Evolutionary conservation across 768 basidiomycete genomes (phyloP), one percentile per base, ranked within the genome.

Genomic region (Lentinula detonsa): DNA sequence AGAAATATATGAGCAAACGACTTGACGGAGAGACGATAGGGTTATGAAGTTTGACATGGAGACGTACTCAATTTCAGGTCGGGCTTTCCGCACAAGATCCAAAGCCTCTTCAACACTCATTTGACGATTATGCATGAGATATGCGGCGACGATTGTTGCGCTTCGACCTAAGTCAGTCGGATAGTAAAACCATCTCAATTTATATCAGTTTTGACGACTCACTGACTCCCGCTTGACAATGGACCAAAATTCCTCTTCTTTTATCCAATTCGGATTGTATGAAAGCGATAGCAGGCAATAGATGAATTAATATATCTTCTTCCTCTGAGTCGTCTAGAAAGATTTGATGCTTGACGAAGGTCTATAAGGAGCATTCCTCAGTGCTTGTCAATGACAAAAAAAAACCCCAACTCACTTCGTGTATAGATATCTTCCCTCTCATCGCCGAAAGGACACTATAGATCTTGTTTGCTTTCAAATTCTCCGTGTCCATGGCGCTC

Each of bases 201-300:
- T 16, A 31, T 33, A 10, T 23, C 5, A 11, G 13, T 13, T 10
- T 23, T 40, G 15, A 16, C 21, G 23, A 81, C 90, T 70, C 73
- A 92, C 91, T 93, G 73, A 93, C 79, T 28, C 95, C 95, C 23
- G 91, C 93, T 61, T 91, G 88, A 69, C 95, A 96, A 72, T 97
- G 95, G 0, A 97, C 90, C 18, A 96, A 75, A 1, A 98, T 88
- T 1, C 88, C 88, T 34, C 86, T 76, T 0, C 82, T 85, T 67
- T 88, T 90, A 70, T 86, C 81, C 2, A 95, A 72, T 65, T 94
- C 90, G 11, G 82, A 80, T 63, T 90, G 81, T 49, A 97, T 94
- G 75, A 94, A 95, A 4, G 87, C 83, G 59, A 95, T 91, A 2
- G 88, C 84, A 1, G 88, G 84, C 10, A 92, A 75, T 62, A 97